Percentiles rank a stretch among this genome's conserved stretches.
Conservation (phyloP, 306 rosid species). For the Prunus mongolica region DNA sequence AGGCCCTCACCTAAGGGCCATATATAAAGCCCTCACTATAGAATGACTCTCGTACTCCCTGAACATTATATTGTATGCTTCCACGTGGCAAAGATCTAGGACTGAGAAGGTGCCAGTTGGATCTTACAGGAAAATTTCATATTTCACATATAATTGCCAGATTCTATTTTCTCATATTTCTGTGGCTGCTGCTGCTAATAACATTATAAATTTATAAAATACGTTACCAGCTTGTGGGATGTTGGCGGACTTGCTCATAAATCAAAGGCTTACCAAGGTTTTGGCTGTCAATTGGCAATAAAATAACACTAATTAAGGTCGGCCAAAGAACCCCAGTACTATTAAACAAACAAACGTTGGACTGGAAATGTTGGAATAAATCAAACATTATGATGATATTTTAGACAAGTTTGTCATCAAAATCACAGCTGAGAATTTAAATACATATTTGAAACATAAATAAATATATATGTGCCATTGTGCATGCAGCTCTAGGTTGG, state of each 20-base stretch:
- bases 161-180: background rate
- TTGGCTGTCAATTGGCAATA: background rate
- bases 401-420: background rate
- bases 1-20: no score
- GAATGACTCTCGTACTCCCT: no score
- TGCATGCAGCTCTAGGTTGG: no score
- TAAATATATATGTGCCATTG: background rate
- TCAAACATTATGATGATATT: background rate
- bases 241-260: background rate
- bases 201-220: background rate
- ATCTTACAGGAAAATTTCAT: background rate
- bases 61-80: background rate
- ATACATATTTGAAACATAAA: no score
- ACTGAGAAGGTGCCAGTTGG: background rate
- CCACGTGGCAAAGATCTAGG: slow-evolving; percentile 4
- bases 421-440: no score
- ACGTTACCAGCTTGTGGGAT: background rate
- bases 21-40: no score
- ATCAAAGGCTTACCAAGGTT: background rate
- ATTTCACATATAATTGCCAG: background rate
- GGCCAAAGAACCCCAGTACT: background rate
- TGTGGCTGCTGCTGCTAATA: background rate
- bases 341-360: background rate
- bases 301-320: background rate
- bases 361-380: background rate